Conservation (phyloP, 2,329 filamentous ascomycete species). For the Penicillium sp. region DNA sequence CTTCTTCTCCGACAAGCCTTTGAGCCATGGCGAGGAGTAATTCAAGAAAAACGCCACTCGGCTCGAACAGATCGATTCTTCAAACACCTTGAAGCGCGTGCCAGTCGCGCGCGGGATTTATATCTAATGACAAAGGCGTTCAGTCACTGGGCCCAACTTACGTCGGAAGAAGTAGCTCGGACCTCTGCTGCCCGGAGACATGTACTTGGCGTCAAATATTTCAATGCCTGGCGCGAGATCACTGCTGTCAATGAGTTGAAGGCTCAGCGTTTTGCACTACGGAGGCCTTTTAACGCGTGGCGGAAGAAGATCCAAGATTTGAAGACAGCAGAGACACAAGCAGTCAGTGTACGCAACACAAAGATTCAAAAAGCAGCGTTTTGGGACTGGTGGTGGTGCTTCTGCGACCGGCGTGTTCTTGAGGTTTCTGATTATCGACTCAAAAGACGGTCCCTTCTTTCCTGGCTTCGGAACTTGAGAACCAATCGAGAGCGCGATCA, state of each 20-base stretch:
- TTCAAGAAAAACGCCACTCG: slow-evolving; percentile 43
- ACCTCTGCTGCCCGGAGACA: slow-evolving; percentile 69
- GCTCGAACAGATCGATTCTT: slow-evolving; percentile 56
- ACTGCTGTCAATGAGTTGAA: slow-evolving; percentile 61
- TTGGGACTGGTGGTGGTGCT: slow-evolving; percentile 48
- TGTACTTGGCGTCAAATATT: slow-evolving; percentile 67
- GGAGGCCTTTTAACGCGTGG: slow-evolving; percentile 58
- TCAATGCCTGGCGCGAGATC: slow-evolving; percentile 68
- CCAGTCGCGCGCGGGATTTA: slow-evolving; percentile 63
- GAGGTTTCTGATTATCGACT: slow-evolving; percentile 45
- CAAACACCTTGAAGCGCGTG: slow-evolving; percentile 58
- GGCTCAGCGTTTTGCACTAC: slow-evolving; percentile 52
- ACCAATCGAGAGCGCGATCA: slow-evolving; percentile 42
- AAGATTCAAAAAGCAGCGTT: slow-evolving; percentile 37
- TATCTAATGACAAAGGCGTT: slow-evolving; percentile 66
- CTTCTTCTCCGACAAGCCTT: slow-evolving; percentile 56
- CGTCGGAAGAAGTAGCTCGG: slow-evolving; percentile 64
- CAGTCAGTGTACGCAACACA: slow-evolving; percentile 30
- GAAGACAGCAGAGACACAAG: slow-evolving; percentile 36
- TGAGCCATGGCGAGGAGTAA: slow-evolving; percentile 49
- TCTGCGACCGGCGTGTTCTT: slow-evolving; percentile 46
- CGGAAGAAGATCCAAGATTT: slow-evolving; percentile 43
- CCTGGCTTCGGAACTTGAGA: slow-evolving; percentile 43
- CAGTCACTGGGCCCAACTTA: slow-evolving; percentile 66
- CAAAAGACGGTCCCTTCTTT: slow-evolving; percentile 43